Evolutionary conservation across 208 protist species (phyloP).

Genomic region (Tritrichomonas foetus): DNA sequence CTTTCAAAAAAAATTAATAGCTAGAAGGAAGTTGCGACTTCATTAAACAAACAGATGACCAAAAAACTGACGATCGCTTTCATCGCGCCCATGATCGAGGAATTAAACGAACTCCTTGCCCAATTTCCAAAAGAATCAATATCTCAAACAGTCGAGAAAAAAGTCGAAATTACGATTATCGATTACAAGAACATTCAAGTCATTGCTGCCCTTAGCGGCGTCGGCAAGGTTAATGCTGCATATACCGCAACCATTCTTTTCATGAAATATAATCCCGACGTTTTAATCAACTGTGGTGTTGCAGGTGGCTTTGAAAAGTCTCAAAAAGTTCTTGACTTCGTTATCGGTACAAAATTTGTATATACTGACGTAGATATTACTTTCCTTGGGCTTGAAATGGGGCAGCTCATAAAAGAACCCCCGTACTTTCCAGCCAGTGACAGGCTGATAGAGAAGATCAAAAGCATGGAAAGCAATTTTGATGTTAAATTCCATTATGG

Average conservation of each 20-base stretch:
- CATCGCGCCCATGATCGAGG: too few relatives aligned
- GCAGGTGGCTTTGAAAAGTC: not conserved
- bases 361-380: not conserved
- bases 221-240: conserved; percentile 7
- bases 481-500: not conserved
- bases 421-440: not conserved
- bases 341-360: not conserved
- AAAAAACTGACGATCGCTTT: too few relatives aligned
- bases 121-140: too few relatives aligned
- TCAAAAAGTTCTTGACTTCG: conserved; percentile 1
- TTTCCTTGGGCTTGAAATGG: not conserved
- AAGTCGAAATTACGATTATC: too few relatives aligned
- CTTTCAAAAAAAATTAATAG: too few relatives aligned
- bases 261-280: not conserved
- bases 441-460: not conserved
- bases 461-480: not conserved
- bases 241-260: not conserved
- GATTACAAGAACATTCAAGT: not conserved
- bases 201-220: not conserved
- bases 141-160: too few relatives aligned
- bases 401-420: not conserved
- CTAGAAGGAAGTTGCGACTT: too few relatives aligned
- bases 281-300: not conserved
- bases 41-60: too few relatives aligned
- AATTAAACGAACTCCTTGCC: too few relatives aligned